Base-by-base conservation (phyloP, 495 filamentous ascomycete species). In the Pseudevernia furfuracea region DNA sequence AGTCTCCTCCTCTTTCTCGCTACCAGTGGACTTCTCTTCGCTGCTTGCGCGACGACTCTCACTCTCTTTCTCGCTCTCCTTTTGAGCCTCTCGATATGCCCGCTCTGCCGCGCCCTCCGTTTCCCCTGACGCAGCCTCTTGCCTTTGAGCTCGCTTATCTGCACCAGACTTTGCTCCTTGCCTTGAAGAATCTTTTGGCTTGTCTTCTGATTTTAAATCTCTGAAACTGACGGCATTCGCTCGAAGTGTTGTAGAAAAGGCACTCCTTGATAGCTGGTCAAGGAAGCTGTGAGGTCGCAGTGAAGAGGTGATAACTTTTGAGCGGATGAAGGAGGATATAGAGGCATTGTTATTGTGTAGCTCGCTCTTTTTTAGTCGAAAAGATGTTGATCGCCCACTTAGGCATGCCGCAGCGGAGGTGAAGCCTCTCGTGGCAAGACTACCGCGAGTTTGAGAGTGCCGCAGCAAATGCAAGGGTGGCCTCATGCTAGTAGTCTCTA, bases 351-450 rank as follows among this genome's bases (percentile, higher is more conserved):
- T 44, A 48, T 61, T 21, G 19, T 1, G 49, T 32, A 60, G 32
- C 21, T 56, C 58, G 39, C 17, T 49, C 9, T 48, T 56, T 79
- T 87, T 80, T 72, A 85, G 80, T 75, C 83, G 80, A 64, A 85
- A 86, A 34, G 82, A 78, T 41, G 81, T 80, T 52, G 81, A 77
- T 66, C 79, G 79, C 67, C 81, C 78, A 71, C 77, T 76, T 63
- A 76, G 75, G 70, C 75, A 73, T 49, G 65, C 25, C 36, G 61
- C 41, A 23, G 61, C 12, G 25, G 66, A 65, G 52, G 52, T 46
- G 37, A 69, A 63, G 46, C 59, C 64, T 62, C 67, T 36, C 63
- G 32, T 15, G 44, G 34, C 30, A n/a, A 63, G 30, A 23, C 28
- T 43, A 39, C 58, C 44, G 6, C 52, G 60, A 28, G 23, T 25